phyloP scores from a whole-genome alignment of 345 rosid genomes.

The Geranium brycei region DNA sequence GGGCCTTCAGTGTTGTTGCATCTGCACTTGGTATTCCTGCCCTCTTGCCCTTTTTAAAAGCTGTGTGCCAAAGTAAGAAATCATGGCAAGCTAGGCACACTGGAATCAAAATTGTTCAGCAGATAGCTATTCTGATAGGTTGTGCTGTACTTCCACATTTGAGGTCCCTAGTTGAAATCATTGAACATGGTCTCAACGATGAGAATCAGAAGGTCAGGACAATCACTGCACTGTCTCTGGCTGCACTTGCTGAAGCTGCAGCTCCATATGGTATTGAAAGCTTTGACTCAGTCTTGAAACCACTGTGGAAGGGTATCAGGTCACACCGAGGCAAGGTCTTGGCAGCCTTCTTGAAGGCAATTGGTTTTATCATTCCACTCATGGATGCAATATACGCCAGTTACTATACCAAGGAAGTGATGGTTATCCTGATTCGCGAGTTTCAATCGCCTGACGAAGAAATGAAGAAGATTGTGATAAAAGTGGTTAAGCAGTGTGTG shows the following conservation, averaged over 20 bases:
- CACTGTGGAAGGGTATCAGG: slow-evolving; percentile 95
- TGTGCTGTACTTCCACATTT: slow-evolving; percentile 97
- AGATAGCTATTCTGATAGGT: slow-evolving; percentile 94
- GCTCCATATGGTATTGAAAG: slow-evolving; percentile 99
- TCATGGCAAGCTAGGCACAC: slow-evolving; percentile 99
- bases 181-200: slow-evolving; percentile 85
- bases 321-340: slow-evolving; percentile 95
- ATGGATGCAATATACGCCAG: slow-evolving; percentile 94
- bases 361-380: slow-evolving; percentile 91
- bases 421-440: slow-evolving; percentile 88
- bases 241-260: slow-evolving; percentile 99
- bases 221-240: slow-evolving; percentile 89
- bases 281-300: slow-evolving; percentile 89
- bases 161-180: slow-evolving; percentile 80
- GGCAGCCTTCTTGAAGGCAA: slow-evolving; percentile 96
- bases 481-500: slow-evolving; percentile 96
- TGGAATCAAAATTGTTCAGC: slow-evolving; percentile 99
- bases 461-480: slow-evolving; percentile 94
- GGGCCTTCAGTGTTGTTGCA: slow-evolving; percentile 98
- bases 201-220: slow-evolving; percentile 98
- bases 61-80: slow-evolving; percentile 97
- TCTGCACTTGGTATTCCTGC: slow-evolving; percentile 99
- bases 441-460: slow-evolving; percentile 98
- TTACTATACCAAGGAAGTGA: slow-evolving; percentile 91
- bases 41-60: slow-evolving; percentile 77